phyloP scores from a whole-genome alignment of 208 protist species.

The Leishmania amazonensis region DNA sequence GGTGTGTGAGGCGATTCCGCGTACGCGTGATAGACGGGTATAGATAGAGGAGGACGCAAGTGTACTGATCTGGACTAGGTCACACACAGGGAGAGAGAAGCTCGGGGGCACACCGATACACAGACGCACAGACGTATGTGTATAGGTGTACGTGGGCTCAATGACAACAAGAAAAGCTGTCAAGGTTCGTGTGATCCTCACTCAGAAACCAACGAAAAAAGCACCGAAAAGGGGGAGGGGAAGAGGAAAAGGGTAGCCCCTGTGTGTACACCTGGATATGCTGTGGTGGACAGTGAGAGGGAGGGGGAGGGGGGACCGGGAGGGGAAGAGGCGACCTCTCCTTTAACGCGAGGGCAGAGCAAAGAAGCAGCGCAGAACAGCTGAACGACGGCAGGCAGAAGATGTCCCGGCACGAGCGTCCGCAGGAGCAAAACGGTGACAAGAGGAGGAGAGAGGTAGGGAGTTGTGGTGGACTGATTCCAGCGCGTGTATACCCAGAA shows the following conservation, averaged over 20 bases:
- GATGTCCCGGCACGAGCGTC: too few species aligned
- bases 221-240: neutral
- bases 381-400: too few species aligned
- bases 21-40: neutral
- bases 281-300: neutral
- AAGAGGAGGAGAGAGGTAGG: too few species aligned
- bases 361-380: too few species aligned
- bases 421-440: too few species aligned
- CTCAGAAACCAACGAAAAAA: neutral
- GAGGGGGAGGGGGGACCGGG: neutral
- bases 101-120: neutral
- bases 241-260: neutral
- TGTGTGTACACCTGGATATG: neutral
- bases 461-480: neutral
- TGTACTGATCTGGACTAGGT: neutral
- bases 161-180: neutral
- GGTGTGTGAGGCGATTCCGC: neutral
- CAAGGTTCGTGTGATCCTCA: neutral
- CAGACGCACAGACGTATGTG: neutral
- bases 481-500: neutral
- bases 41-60: slow-evolving; percentile 6
- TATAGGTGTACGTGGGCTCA: neutral
- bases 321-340: neutral
- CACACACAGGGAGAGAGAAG: neutral
- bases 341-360: neutral